Evolutionary conservation across 2,329 filamentous ascomycete genomes (phyloP), one percentile per base, ranked within the genome.

Genomic region (Penicillium sp.): DNA sequence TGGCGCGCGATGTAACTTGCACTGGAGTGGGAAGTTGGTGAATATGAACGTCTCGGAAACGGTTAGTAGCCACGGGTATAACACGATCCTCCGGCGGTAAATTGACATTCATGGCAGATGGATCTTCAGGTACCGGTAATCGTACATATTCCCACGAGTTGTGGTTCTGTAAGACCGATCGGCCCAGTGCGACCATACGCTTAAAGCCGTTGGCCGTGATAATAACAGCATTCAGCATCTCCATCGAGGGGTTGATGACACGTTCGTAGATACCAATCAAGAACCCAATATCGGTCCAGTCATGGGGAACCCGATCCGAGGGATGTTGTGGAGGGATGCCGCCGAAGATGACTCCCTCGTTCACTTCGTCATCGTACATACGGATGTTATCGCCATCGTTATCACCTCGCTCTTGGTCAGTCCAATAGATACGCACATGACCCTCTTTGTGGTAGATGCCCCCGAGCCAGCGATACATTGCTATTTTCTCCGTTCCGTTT

Each of bases 391-490:
- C 59, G 3, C 35, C 37, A 6, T 65, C 59, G 5, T 18, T 11
- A 52, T 72, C 71, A 4, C 69, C 68, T 9, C 66, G 61, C 29
- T 67, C 51, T 4, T 56, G 47, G 40, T 73, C 69, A 4, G 53
- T 66, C 72, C 72, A 75, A 48, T 63, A 71, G 7, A 75, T 59
- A 4, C 67, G 66, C 22, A 64, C 65, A 20, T 64, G 60, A 1
- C 25, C 22, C 1, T 62, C 37, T 4, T 61, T 31, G 3, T 54
- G 56, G 51, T 75, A 76, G 14, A 75, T 67, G 1, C 73, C 73
- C 0, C 74, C 74, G 14, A 76, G 55, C 73, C 73, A 75, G 31
- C 71, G 68, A 53, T 75, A 76, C 1, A 53, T 54, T 6, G 67
- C 72, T 2, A 45, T 49, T 9, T 61, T 48, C 11, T 54, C 25